Evolutionary conservation across 495 filamentous ascomycete species (phyloP), one percentile per base, ranked within the genome.

Genomic region (Podospora conica): DNA sequence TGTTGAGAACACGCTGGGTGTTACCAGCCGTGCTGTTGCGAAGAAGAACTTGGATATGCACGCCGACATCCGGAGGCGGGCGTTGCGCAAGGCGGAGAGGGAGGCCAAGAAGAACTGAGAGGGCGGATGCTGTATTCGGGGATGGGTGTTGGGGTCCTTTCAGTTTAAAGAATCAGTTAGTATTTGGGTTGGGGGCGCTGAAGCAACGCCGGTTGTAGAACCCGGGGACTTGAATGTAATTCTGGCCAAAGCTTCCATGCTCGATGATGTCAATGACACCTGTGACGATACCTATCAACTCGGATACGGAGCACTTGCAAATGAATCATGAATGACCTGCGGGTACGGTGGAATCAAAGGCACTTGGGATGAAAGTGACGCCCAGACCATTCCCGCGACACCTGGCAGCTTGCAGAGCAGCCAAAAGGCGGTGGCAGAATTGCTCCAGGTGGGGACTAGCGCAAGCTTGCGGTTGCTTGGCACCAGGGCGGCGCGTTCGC

Each of bases 41-140:
- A 77, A 76, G 57, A 77, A 85, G 73, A 98, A 96, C 80, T 80
- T 80, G 77, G 84, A 81, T 56, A 91, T 97, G 88, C 93, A 99
- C 77, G 84, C 89, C 77, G 83, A 83, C 64, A 97, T 99, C 66
- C 85, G 96, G 72, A 90, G 86, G 78, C 86, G 94, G 67, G 96
- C 94, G 62, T 77, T 98, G 79, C 90, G 84, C 77, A 98, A 97
- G 86, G 88, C 86, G 55, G 92, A 90, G 74, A 87, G 93, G 66
- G 91, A 96, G 28, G 85, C 82, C 12, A 90, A 89, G 84, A 90
- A 89, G 77, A 68, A 76, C 57, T 80, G 68, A 70, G 53, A 8
- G 58, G 58, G 59, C 7, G 61, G 15, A 65, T 65, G 27, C n/a
- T 40, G n/a, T 61, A 23, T 24, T 24, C 12, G 10, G 64, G 22